Conservation (phyloP, 177 flowering plant genomes). For the Vitis hybrid region DNA sequence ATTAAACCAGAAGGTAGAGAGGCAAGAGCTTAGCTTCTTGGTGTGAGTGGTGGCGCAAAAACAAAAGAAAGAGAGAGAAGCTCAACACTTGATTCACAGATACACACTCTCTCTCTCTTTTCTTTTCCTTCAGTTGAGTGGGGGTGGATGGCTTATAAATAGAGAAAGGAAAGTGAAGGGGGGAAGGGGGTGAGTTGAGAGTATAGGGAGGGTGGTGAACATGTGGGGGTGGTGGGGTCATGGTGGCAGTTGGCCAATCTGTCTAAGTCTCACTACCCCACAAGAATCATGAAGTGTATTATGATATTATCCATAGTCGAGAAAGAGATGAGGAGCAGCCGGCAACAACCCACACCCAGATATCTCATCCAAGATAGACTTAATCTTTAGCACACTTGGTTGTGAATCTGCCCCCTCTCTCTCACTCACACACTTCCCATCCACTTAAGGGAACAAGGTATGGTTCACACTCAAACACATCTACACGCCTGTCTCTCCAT, state of each 20-base stretch:
- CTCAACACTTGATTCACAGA: too few species aligned
- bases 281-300: slow-evolving; percentile 41
- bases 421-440: slow-evolving; percentile 9
- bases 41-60: too few species aligned
- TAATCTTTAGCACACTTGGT: slow-evolving; percentile 30
- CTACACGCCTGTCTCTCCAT: background rate
- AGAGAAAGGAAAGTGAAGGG: slow-evolving; percentile 10
- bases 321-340: slow-evolving; percentile 40
- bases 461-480: background rate
- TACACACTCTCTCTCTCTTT: background rate
- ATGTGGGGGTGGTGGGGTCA: slow-evolving; percentile 41
- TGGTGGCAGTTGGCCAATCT: slow-evolving; percentile 62
- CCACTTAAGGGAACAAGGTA: slow-evolving; percentile 13
- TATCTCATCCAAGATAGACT: slow-evolving; percentile 54
- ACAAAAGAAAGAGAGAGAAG: too few species aligned
- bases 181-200: background rate
- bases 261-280: slow-evolving; percentile 36
- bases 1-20: background rate
- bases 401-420: slow-evolving; percentile 25
- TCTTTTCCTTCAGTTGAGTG: slow-evolving; percentile 8
- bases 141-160: slow-evolving; percentile 21
- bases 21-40: too few species aligned
- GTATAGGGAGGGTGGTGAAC: slow-evolving; percentile 8
- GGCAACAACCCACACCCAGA: slow-evolving; percentile 32
- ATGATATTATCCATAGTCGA: slow-evolving; percentile 48